Evolutionary conservation across 805 yeast species (phyloP).

Genomic region (Cyberlindnera samutprakarnensis): DNA sequence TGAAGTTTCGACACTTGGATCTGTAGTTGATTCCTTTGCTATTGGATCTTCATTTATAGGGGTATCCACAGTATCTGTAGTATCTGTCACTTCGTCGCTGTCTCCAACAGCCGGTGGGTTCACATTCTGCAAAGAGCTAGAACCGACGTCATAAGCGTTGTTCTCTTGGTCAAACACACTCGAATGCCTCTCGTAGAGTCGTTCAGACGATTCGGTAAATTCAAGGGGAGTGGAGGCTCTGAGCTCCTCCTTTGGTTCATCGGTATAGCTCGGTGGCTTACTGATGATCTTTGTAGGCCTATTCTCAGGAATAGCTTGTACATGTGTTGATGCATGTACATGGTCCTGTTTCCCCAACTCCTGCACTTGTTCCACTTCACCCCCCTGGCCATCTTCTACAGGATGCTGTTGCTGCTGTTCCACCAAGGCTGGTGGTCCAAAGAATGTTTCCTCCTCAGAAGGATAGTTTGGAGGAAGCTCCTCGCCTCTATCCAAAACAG

Average conservation of each 20-base stretch:
- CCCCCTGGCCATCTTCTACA: no score
- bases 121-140: no score
- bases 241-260: slow-evolving; percentile 16
- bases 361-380: neutral
- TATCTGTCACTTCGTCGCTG: no score
- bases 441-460: slow-evolving; percentile 52
- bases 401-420: neutral
- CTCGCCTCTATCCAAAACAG: slow-evolving; percentile 63
- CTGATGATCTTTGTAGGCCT: slow-evolving; percentile 8
- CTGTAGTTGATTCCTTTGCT: no score
- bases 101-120: neutral
- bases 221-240: slow-evolving; percentile 4
- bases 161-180: slow-evolving; percentile 26
- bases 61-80: no score
- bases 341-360: neutral
- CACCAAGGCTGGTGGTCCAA: slow-evolving; percentile 35
- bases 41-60: no score
- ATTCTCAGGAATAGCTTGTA: neutral
- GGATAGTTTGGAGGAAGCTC: slow-evolving; percentile 68
- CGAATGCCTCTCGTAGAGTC: slow-evolving; percentile 26
- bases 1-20: no score
- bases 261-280: slow-evolving; percentile 21
- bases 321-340: neutral
- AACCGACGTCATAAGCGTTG: slow-evolving; percentile 20
- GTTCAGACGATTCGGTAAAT: slow-evolving; percentile 10